Evolutionary conservation across 2,329 filamentous ascomycete species (phyloP), one percentile per base, ranked within the genome.

Genomic region (Cladobotryum protrusum): DNA sequence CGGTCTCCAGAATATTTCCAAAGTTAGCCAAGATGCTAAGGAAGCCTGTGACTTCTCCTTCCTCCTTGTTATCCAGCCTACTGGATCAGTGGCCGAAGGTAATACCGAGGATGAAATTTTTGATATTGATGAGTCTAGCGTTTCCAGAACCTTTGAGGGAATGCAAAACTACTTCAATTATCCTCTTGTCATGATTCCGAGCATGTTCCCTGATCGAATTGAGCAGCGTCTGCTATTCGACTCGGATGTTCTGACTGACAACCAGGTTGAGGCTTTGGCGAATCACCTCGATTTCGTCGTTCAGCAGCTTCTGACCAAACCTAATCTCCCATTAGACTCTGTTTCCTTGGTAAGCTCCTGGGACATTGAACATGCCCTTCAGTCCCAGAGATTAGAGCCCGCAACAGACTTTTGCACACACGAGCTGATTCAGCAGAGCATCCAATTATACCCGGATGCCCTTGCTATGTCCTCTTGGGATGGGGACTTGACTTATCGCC

Each of bases 1-100:
- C 11, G 59, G 59, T 8, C 48, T 61, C 5, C 59, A 59, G 11
- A 52, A 56, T 34, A 59, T 61, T 14, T 40, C 46, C 14, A 54
- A 53, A 34, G 15, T 57, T 8, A 55, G 47, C 39, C 19, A 47
- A 6, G 48, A 43, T 9, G 49, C 52, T 4, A 49, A 48, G 19
- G 48, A 48, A 6, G 54, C 43, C 11, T 56, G 55, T 32, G 53
- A 57, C 2, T 58, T 60, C 36, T 52, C 47, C 19, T 58, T 50
- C 37, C 36, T 58, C 3, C 44, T 61, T 5, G 56, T 59, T 15
- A 40, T 54, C 8, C 53, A 54, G 19, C 53, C 53, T 19, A 5
- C 37, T 20, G 6, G 48, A 50, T 19, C 32, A 43, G 13, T 47
- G 36, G 47, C 55, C 12, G 17, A 55, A 24, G 55, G 54, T 43